These are phyloP conservation scores for Raffaelea ambrosiae DNA, from an alignment of 2,329 filamentous ascomycete species.

Conservation along the genomic window DNA sequence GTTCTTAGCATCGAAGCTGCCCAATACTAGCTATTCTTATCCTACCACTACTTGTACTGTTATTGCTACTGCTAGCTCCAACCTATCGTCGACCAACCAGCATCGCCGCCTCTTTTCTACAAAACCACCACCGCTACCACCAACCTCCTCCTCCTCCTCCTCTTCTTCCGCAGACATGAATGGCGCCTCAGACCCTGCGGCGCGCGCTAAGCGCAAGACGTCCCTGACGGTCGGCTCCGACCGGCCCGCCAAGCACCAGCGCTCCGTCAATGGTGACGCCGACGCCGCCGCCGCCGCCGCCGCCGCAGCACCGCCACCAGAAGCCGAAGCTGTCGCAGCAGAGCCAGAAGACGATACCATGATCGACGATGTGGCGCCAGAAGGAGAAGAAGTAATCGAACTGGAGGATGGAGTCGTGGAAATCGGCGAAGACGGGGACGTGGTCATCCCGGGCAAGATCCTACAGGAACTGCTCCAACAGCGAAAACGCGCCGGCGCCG, in stretches of 20 bases:
- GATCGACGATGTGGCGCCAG: not conserved
- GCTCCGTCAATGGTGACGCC: slow-evolving; percentile 13
- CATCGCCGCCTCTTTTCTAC: too few relatives aligned
- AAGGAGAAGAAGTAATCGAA: not conserved
- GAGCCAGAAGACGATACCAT: not conserved
- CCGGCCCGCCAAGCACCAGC: slow-evolving; percentile 18
- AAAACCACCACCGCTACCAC: not conserved
- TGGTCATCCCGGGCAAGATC: not conserved
- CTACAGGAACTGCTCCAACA: not conserved
- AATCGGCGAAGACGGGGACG: slow-evolving; percentile 8
- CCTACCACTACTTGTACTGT: too few relatives aligned
- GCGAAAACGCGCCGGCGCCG: slow-evolving; percentile 7
- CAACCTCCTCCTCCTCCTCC: not conserved
- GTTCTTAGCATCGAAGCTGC: too few relatives aligned
- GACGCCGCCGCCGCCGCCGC: not conserved
- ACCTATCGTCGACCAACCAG: too few relatives aligned
- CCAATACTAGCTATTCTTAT: too few relatives aligned
- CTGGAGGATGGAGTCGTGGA: too few relatives aligned
- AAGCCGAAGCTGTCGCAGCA: not conserved
- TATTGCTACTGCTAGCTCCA: too few relatives aligned
- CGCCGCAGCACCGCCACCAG: not conserved
- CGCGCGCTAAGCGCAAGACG: slow-evolving; percentile 18
- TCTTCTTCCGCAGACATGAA: slow-evolving; percentile 14
- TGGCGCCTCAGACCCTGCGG: slow-evolving; percentile 9
- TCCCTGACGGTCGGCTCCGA: slow-evolving; percentile 11